phyloP scores from a whole-genome alignment of 106 monocot genomes.

The Gastrodia elata region DNA sequence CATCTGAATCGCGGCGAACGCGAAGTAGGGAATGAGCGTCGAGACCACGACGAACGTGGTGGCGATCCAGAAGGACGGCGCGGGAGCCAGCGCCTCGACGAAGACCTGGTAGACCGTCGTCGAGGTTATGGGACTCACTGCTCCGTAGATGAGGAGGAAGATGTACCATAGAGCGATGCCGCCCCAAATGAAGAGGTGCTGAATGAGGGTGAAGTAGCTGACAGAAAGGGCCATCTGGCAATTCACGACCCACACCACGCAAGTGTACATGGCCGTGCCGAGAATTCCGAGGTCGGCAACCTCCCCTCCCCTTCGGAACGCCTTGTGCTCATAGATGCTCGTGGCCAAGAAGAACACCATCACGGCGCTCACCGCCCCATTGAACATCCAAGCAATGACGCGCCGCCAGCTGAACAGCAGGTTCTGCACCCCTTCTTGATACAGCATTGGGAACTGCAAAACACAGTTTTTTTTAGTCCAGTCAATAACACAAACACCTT shows the following conservation, averaged over 20 bases:
- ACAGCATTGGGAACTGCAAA: slow-evolving; percentile 23
- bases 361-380: slow-evolving; percentile 11
- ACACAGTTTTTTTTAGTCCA: neutral
- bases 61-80: slow-evolving; percentile 53
- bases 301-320: slow-evolving; percentile 38
- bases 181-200: slow-evolving; percentile 93
- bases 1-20: slow-evolving; percentile 53
- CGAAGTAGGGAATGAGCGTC: slow-evolving; percentile 65
- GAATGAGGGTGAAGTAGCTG: slow-evolving; percentile 83
- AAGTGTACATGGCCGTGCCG: slow-evolving; percentile 67
- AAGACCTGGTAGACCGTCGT: slow-evolving; percentile 63
- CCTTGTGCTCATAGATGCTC: slow-evolving; percentile 6
- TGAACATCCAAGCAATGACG: slow-evolving; percentile 24
- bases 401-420: slow-evolving; percentile 22
- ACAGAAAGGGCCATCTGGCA: slow-evolving; percentile 86
- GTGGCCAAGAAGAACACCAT: slow-evolving; percentile 26
- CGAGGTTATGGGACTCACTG: slow-evolving; percentile 40
- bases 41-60: slow-evolving; percentile 63
- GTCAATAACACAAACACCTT: neutral
- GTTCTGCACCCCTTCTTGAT: slow-evolving; percentile 26
- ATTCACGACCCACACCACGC: slow-evolving; percentile 92
- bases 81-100: slow-evolving; percentile 44
- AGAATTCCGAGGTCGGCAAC: slow-evolving; percentile 26
- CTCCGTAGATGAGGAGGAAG: slow-evolving; percentile 57
- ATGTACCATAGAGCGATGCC: slow-evolving; percentile 77